Evolutionary conservation across 768 basidiomycete genomes (phyloP), one percentile per base, ranked within the genome.

Genomic region (Leccinum aurantiacum): DNA sequence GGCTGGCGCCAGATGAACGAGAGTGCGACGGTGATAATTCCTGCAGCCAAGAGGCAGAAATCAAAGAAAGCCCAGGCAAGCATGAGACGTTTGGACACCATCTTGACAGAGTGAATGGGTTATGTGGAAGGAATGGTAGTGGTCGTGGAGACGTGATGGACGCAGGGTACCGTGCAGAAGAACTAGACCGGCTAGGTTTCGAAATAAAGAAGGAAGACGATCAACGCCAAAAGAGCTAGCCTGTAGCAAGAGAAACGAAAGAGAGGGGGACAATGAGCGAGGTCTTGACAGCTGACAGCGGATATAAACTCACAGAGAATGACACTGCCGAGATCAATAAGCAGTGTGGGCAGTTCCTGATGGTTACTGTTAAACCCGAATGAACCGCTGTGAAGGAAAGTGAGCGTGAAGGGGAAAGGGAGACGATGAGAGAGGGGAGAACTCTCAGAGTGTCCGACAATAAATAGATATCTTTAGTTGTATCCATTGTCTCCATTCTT

Each of bases 31-130:
- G 85, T 75, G 54, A 93, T 60, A 46, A 79, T 76, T 48, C 90
- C 92, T 13, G 89, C 86, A n/a, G 78, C 82, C 51, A 94, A 79
- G 52, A 95, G 82, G 62, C 79, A 80, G 56, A 88, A 59, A 76
- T 88, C 89, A 63, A 94, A 78, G 72, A 85, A 82, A 25, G 79
- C 83, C 89, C 91, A 95, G 60, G 83, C 79, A 53, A 80, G 83
- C 76, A 89, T 82, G 61, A 94, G 77, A 66, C 74, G 82, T 68
- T 79, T 86, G 63, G 91, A 91, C 68, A 87, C 81, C 92, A 93
- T 93, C 61, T 71, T 60, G 53, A 19, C 57, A 4, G 24, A 58
- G 37, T 37, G 53, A 33, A 57, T 9, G 33, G 19, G 29, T 7
- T 38, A 53, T 48, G 55, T 29, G 33, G 48, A 25, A 53, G 60